phyloP scores from a whole-genome alignment of 2,329 filamentous ascomycete species.

The Aspergillus aculeatinus region DNA sequence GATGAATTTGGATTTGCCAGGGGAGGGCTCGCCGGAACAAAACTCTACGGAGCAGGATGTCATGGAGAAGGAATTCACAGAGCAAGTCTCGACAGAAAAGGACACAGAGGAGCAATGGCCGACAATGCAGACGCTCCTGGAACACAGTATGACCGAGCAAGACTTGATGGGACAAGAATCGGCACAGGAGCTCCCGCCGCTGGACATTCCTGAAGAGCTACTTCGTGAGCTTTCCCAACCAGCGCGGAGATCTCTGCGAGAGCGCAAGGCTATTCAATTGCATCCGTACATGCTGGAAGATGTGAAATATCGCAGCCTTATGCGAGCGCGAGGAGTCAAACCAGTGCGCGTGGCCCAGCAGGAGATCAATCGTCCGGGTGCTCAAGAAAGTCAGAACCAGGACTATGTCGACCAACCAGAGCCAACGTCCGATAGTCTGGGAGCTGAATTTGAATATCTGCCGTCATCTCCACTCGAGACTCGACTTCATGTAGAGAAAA shows the following conservation, averaged over 20 bases:
- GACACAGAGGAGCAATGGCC: no score
- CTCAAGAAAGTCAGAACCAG: conserved; percentile 33
- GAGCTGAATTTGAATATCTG: conserved; percentile 31
- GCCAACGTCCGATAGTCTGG: conserved; percentile 34
- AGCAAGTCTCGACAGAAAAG: not conserved
- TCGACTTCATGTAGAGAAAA: conserved; percentile 2
- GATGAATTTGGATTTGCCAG: conserved; percentile 7
- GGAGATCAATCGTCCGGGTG: conserved; percentile 14
- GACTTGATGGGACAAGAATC: not conserved
- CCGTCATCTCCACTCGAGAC: conserved; percentile 26
- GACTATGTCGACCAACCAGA: conserved; percentile 34
- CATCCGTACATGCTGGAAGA: conserved; percentile 50
- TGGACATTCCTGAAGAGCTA: conserved; percentile 31
- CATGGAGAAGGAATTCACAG: not conserved
- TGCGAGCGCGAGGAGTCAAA: conserved; percentile 44
- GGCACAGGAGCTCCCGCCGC: conserved; percentile 14
- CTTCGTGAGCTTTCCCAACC: conserved; percentile 27
- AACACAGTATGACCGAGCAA: not conserved
- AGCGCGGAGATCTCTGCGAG: conserved; percentile 38
- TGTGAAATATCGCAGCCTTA: conserved; percentile 43
- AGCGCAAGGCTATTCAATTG: conserved; percentile 50
- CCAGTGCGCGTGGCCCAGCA: conserved; percentile 39
- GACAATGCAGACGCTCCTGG: no score
- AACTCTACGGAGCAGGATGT: not conserved
- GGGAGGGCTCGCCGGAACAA: not conserved